Conservation (phyloP, 1,284 basidiomycete genomes). For the Malassezia yamatoensis region DNA sequence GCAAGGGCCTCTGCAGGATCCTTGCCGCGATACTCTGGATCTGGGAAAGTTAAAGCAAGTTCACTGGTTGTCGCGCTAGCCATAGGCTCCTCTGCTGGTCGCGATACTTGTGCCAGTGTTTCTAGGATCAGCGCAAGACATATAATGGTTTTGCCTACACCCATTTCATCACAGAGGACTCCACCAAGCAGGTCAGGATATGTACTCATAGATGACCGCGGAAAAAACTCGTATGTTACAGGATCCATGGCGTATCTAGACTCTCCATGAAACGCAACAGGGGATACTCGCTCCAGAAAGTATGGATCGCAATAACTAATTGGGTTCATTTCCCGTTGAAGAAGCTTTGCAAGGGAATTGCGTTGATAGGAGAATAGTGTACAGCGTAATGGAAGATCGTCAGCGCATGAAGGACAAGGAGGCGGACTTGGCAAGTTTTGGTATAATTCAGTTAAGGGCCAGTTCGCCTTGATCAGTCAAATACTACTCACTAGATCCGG, state of each 20-base stretch:
- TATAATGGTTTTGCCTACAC: conserved; percentile 22
- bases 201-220: background rate
- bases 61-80: conserved; percentile 15
- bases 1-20: conserved; percentile 12
- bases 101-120: conserved; percentile 11
- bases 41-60: conserved; percentile 16
- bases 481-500: background rate
- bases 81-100: conserved; percentile 16
- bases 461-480: conserved; percentile 1
- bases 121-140: conserved; percentile 18
- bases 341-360: conserved; percentile 15
- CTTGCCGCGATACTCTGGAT: conserved; percentile 11
- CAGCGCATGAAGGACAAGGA: background rate
- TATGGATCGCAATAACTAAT: conserved; percentile 8
- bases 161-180: conserved; percentile 24
- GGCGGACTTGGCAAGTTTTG: conserved; percentile 10
- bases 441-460: conserved; percentile 12
- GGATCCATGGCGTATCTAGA: conserved; percentile 9
- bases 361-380: conserved; percentile 15
- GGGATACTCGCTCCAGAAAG: conserved; percentile 3
- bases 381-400: conserved; percentile 1
- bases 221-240: background rate
- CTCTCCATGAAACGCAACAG: background rate
- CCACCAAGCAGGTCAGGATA: conserved; percentile 18
- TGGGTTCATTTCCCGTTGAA: conserved; percentile 18